Conservation (phyloP, 2,329 filamentous ascomycete genomes). For the Parascedosporium putredinis region DNA sequence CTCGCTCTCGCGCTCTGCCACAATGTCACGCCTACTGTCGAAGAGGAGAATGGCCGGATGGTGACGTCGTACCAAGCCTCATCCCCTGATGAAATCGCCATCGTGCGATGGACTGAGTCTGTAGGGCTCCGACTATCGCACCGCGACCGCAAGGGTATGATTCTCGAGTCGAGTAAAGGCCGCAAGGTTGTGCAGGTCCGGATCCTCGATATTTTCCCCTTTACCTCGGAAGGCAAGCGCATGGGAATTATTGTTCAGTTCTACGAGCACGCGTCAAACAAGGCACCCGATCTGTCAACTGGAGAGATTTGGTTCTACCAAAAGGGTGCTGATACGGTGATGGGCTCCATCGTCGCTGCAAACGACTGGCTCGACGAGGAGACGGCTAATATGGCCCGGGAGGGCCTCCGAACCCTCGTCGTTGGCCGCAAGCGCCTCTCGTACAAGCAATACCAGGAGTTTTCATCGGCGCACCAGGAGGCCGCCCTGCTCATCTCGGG, state of each 20-base stretch:
- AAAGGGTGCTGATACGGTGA: slow-evolving; percentile 96
- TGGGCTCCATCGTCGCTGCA: slow-evolving; percentile 86
- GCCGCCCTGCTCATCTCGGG: slow-evolving; percentile 71
- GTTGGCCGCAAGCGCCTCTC: slow-evolving; percentile 87
- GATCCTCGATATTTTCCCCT: slow-evolving; percentile 91
- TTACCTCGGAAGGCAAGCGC: slow-evolving; percentile 93
- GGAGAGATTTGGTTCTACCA: slow-evolving; percentile 98
- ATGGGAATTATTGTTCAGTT: slow-evolving; percentile 98
- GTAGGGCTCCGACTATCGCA: slow-evolving; percentile 77
- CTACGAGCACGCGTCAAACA: slow-evolving; percentile 41
- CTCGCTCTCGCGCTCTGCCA: slow-evolving; percentile 88
- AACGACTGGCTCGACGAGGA: slow-evolving; percentile 99
- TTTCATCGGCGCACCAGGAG: slow-evolving; percentile 62
- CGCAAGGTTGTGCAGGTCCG: slow-evolving; percentile 70
- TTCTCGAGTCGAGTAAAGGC: slow-evolving; percentile 66
- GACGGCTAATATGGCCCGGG: slow-evolving; percentile 97
- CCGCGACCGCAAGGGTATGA: slow-evolving; percentile 79
- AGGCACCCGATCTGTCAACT: slow-evolving; percentile 36
- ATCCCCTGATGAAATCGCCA: slow-evolving; percentile 95
- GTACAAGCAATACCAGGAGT: slow-evolving; percentile 67
- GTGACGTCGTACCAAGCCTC: slow-evolving; percentile 90
- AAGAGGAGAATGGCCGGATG: slow-evolving; percentile 67
- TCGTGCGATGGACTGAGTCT: slow-evolving; percentile 88
- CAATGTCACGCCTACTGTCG: slow-evolving; percentile 78
- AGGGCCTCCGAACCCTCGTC: slow-evolving; percentile 87